phyloP scores from a whole-genome alignment of 2,329 filamentous ascomycete species.

The Phialocephala subalpina region DNA sequence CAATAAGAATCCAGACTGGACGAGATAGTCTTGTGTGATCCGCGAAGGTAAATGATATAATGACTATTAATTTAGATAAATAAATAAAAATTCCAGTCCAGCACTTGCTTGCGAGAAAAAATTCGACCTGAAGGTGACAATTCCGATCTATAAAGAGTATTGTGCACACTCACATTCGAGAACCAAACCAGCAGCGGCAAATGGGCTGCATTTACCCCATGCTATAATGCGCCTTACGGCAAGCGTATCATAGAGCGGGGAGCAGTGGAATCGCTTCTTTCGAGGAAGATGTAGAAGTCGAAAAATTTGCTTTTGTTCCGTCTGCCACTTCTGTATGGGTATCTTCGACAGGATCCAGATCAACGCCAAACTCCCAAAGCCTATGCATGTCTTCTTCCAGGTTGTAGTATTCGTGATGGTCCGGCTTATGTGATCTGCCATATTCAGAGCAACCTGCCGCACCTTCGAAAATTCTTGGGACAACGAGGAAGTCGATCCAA shows the following conservation, averaged over 20 bases:
- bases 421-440: no score
- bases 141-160: not conserved
- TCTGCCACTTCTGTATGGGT: not conserved
- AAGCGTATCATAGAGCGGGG: no score
- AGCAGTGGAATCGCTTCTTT: not conserved
- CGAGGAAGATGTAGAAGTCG: not conserved
- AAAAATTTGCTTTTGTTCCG: not conserved
- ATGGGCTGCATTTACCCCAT: no score
- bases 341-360: not conserved
- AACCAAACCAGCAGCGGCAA: no score
- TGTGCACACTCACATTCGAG: not conserved
- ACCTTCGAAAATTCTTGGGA: no score
- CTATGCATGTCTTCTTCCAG: not conserved
- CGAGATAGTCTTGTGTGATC: no score
- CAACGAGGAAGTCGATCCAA: no score
- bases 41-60: no score
- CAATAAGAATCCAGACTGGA: no score
- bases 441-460: not conserved
- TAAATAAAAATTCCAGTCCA: no score
- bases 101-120: not conserved
- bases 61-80: no score
- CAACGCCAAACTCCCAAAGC: conserved; percentile 4
- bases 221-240: no score
- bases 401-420: not conserved
- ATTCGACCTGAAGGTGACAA: not conserved